These are phyloP conservation scores for Xylariales sp. DNA, from an alignment of 2,329 filamentous ascomycete genomes.

Conservation along the genomic window DNA sequence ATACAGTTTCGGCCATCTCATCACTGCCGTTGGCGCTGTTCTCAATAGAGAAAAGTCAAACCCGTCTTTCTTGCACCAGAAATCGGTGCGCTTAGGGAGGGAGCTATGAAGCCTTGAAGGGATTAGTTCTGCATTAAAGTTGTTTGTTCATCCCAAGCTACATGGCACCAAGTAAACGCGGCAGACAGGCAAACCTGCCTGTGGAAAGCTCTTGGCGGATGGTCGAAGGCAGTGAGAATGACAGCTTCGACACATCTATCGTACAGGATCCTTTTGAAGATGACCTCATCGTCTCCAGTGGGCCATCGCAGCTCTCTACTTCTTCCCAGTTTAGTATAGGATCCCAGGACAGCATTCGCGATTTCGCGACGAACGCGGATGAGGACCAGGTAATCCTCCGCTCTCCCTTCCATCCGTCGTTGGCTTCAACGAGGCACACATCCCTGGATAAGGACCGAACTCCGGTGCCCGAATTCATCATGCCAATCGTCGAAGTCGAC, in stretches of 20 bases:
- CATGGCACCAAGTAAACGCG: slow-evolving; percentile 13
- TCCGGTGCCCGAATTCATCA: slow-evolving; percentile 48
- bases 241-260: slow-evolving; percentile 55
- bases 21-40: too few species aligned
- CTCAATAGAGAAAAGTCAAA: too few species aligned
- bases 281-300: slow-evolving; percentile 34
- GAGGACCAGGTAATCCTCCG: slow-evolving; percentile 52
- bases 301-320: slow-evolving; percentile 41
- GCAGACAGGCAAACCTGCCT: slow-evolving; percentile 23
- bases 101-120: too few species aligned
- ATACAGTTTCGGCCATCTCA: too few species aligned
- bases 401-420: slow-evolving; percentile 50
- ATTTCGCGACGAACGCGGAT: slow-evolving; percentile 48
- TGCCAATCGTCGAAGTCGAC: slow-evolving; percentile 43
- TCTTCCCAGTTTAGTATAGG: slow-evolving; percentile 36
- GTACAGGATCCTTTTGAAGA: slow-evolving; percentile 40
- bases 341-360: slow-evolving; percentile 54
- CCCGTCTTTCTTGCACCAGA: too few species aligned
- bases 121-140: too few species aligned
- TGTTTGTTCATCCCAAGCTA: not conserved
- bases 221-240: slow-evolving; percentile 54
- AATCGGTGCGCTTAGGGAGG: too few species aligned
- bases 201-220: slow-evolving; percentile 57
- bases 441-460: slow-evolving; percentile 29
- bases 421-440: slow-evolving; percentile 25